Evolutionary conservation across 2,329 filamentous ascomycete genomes (phyloP).

Genomic region (Microdochium nivale): DNA sequence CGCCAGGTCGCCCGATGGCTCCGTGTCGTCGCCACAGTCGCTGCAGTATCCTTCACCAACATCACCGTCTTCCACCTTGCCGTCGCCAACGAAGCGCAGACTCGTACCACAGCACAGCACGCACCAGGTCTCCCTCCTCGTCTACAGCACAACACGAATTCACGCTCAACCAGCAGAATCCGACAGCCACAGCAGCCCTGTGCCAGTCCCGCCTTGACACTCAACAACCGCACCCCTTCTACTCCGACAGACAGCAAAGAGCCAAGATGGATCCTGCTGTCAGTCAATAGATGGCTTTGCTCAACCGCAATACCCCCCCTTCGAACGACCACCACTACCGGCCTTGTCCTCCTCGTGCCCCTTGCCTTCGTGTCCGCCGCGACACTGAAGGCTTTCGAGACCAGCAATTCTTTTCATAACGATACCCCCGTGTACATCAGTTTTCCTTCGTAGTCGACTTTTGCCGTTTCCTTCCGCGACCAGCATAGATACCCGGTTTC

Average conservation of each 20-base stretch:
- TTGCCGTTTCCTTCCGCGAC: constrained; percentile 1
- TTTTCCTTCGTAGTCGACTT: neutral
- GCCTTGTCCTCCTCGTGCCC: neutral
- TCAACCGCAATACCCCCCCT: neutral
- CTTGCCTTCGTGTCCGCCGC: neutral
- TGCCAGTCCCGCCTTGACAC: neutral
- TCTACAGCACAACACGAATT: neutral
- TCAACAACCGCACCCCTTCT: neutral
- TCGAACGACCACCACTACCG: neutral
- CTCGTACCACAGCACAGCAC: neutral
- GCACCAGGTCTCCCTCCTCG: neutral
- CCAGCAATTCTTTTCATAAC: neutral
- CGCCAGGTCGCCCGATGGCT: neutral
- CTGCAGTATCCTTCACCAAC: neutral
- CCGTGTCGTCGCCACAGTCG: neutral
- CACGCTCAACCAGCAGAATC: neutral
- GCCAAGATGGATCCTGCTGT: neutral
- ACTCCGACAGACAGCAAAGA: neutral
- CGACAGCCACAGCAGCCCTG: neutral
- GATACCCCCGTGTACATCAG: neutral
- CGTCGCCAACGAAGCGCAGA: neutral
- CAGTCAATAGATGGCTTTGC: neutral
- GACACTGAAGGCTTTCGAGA: neutral
- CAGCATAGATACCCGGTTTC: neutral
- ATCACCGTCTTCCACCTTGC: neutral